These are phyloP conservation scores for Kwoniella shandongensis DNA, from an alignment of 768 basidiomycete species.

Conservation along the genomic window DNA sequence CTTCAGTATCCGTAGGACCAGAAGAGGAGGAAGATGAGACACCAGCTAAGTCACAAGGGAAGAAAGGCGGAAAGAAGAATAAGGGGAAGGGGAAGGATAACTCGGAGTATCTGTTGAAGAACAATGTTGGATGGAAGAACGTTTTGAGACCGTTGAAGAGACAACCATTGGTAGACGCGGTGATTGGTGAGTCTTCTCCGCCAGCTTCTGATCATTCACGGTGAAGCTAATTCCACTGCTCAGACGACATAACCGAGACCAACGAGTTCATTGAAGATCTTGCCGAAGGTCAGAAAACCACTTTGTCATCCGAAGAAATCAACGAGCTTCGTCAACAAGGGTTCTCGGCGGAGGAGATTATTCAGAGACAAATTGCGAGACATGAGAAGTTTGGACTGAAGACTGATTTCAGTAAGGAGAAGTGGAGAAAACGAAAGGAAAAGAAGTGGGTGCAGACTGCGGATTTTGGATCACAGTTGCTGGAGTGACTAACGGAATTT, in stretches of 20 bases:
- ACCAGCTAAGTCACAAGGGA: conserved; percentile 7
- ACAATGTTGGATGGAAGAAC: conserved; percentile 32
- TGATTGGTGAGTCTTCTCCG: conserved; percentile 28
- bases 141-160: conserved; percentile 34
- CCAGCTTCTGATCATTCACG: not conserved
- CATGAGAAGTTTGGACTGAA: conserved; percentile 90
- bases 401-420: conserved; percentile 98
- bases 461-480: not conserved
- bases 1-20: not conserved
- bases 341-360: conserved; percentile 85
- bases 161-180: conserved; percentile 35
- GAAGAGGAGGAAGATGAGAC: conserved; percentile 6
- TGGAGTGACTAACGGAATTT: not conserved
- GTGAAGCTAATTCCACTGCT: not conserved
- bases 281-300: conserved; percentile 56
- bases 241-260: conserved; percentile 95
- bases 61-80: conserved; percentile 32
- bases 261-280: conserved; percentile 89
- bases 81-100: conserved; percentile 62
- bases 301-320: conserved; percentile 81
- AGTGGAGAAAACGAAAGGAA: conserved; percentile 94
- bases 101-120: conserved; percentile 61
- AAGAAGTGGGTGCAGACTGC: conserved; percentile 68
- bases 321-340: conserved; percentile 78
- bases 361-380: conserved; percentile 86